These are phyloP conservation scores for Talaromyces stipitatus DNA, from an alignment of 495 filamentous ascomycete genomes.

Conservation along the genomic window DNA sequence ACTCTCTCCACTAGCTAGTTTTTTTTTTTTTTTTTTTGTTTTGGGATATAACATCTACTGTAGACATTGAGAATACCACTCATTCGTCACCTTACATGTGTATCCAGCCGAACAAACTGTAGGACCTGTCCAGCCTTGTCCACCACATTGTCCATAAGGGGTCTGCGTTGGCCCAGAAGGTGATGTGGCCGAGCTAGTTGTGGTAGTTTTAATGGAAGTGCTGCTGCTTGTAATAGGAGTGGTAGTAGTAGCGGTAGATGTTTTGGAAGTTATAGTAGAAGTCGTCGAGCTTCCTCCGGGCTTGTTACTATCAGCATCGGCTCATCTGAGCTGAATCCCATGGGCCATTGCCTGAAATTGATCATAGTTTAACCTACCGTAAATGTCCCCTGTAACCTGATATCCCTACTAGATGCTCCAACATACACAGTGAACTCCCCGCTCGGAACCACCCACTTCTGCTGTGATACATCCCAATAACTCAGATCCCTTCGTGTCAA, in stretches of 20 bases:
- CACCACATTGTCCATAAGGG: constrained; percentile 38
- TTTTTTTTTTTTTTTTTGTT: too few species aligned
- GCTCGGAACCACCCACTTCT: constrained; percentile 57
- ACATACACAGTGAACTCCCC: constrained; percentile 44
- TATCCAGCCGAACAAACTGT: constrained; percentile 28
- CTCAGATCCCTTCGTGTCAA: constrained; percentile 57
- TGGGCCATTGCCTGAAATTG: too few species aligned
- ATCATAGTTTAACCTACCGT: constrained; percentile 3
- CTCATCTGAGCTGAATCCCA: neutral
- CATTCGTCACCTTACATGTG: constrained; percentile 28
- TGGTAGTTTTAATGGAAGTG: constrained; percentile 14
- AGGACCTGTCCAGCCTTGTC: constrained; percentile 31
- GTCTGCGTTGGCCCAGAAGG: constrained; percentile 13
- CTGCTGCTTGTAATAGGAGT: constrained; percentile 8
- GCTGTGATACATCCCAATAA: constrained; percentile 53
- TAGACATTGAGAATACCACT: constrained; percentile 35
- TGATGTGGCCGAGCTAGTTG: constrained; percentile 11
- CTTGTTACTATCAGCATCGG: neutral
- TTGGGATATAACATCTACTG: neutral
- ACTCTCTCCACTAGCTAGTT: neutral
- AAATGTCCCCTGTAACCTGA: constrained; percentile 14
- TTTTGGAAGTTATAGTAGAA: neutral
- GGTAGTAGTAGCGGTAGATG: neutral
- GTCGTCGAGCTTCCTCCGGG: constrained; percentile 1
- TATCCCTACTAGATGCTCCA: constrained; percentile 38